Base-by-base conservation (phyloP, 129 eudicot genomes). In the Chrysanthemum makinoi region DNA sequence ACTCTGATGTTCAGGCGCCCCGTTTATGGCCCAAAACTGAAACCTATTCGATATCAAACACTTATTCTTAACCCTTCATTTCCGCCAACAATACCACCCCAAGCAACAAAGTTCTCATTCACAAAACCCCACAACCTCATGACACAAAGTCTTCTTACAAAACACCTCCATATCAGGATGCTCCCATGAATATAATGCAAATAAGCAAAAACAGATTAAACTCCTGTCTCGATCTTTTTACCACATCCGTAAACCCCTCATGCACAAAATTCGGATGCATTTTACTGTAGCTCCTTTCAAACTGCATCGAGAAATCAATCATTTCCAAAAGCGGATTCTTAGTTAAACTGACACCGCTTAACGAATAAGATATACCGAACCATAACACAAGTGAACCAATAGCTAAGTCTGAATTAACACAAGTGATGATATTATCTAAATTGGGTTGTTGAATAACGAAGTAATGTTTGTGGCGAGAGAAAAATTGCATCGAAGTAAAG, bases 31-130 rank as follows among this genome's bases (percentile, higher is more conserved):
- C 66, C 96, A 92, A 67, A 86, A 89, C 0, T 90, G 98, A 67
- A 81, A 92, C 82, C 86, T 86, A 0, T 96, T 86, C 2, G 98
- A 91, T 79, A 86, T 92, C 81, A 92, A 83, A 50, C 95, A 89
- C 44, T 87, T 89, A 69, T 95, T 87, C 98, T 89, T 66, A 92
- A 92, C 53, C 98, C 98, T 76, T 92, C 98, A 64, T 83, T 87
- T 14, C 81, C 80, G 61, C 93, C 81, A 43, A 87, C 82, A 72
- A 88, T 87, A 69, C 90, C 98, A 56, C 98, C 96, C 98, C 98
- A 93, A 16, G 82, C 75, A 16, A 93, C 92, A 59, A 93, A 93
- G 64, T 93, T 89, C 83, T 85, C 96, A 66, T 93, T 89, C 55
- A 93, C 70, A 79, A 93, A 5, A n/a, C 77, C 92, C 0, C 64